These are phyloP conservation scores for Oryza officinalis DNA, from an alignment of 176 grass and related monocot species.

Conservation along the genomic window DNA sequence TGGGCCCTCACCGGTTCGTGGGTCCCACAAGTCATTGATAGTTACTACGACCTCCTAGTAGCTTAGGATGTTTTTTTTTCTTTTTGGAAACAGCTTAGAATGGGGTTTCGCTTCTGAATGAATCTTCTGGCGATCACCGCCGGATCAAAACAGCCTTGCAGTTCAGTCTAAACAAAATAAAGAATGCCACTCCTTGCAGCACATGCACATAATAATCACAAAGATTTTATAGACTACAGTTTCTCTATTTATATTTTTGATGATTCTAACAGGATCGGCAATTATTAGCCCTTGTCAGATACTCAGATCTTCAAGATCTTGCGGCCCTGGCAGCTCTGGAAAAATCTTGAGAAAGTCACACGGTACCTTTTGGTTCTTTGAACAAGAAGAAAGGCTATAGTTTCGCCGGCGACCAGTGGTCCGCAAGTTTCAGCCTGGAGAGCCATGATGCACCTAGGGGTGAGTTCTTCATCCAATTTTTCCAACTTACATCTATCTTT, in stretches of 20 bases:
- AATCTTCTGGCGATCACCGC: conserved; percentile 24
- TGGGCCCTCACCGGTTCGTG: background rate
- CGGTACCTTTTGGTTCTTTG: background rate
- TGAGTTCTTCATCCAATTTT: no score
- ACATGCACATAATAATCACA: background rate
- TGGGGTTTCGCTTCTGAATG: background rate
- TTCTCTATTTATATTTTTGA: background rate
- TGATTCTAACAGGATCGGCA: background rate
- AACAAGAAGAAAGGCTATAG: background rate
- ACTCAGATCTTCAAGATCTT: background rate
- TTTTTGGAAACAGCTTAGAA: no score
- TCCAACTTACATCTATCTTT: no score
- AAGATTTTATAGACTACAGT: background rate
- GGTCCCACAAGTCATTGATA: background rate
- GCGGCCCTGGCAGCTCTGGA: background rate
- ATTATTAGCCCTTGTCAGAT: background rate
- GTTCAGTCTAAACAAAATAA: background rate
- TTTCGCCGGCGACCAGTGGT: background rate
- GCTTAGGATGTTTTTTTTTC: no score
- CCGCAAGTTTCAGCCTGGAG: background rate
- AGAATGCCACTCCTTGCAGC: background rate
- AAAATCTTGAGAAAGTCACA: background rate
- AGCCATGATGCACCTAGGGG: background rate
- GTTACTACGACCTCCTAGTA: background rate
- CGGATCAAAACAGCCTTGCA: conserved; percentile 22